Percentiles rank a stretch among this genome's conserved stretches.
phyloP scores from a whole-genome alignment of 495 filamentous ascomycete genomes.

The Penicillium robsamsonii region DNA sequence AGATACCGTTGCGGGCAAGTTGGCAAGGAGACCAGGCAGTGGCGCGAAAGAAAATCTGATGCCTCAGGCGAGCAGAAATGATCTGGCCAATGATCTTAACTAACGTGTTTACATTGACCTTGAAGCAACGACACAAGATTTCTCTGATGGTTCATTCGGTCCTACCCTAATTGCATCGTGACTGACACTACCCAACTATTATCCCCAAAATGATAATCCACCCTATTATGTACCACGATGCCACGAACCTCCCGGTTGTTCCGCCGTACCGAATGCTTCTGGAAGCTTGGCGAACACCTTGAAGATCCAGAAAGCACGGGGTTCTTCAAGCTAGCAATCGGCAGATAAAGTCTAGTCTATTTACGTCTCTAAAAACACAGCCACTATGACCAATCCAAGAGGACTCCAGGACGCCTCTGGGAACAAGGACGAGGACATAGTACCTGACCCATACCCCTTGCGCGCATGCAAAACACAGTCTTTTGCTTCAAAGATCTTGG shows the following conservation, averaged over 20 bases:
- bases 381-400: not conserved
- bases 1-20: not conserved
- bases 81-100: not conserved
- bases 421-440: conserved; percentile 18
- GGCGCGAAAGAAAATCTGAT: conserved; percentile 5
- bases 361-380: not conserved
- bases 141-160: not conserved
- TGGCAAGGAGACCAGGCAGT: not conserved
- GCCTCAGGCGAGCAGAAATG: conserved; percentile 3
- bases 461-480: conserved; percentile 13
- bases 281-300: conserved; percentile 3
- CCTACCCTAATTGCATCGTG: not conserved
- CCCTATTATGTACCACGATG: not conserved
- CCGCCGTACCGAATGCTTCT: conserved; percentile 10
- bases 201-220: not conserved
- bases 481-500: conserved; percentile 12
- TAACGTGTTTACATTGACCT: conserved; percentile 8
- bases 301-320: not conserved
- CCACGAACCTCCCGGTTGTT: conserved; percentile 11
- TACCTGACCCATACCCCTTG: conserved; percentile 34
- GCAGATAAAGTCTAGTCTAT: not conserved
- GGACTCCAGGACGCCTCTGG: not conserved
- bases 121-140: conserved; percentile 3
- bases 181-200: not conserved
- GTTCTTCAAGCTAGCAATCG: not conserved